Percentiles rank a stretch among this genome's conserved stretches.
Evolutionary conservation across 176 grass and related monocot species (phyloP).

Genomic region (Tillandsia fasciculata): DNA sequence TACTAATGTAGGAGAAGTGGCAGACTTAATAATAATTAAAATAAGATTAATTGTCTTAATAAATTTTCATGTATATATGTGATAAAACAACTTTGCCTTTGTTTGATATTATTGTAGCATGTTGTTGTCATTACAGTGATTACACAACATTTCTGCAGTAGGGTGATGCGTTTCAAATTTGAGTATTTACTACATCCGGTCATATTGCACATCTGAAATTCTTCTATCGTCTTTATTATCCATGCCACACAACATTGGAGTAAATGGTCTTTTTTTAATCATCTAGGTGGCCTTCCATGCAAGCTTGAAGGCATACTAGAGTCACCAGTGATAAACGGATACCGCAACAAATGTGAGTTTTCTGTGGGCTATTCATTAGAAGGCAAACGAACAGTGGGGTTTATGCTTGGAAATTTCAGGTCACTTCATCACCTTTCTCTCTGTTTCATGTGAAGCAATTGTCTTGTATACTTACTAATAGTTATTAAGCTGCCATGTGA

Average conservation of each 20-base stretch:
- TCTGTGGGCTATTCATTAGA: slow-evolving; percentile 81
- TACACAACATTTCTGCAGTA: neutral
- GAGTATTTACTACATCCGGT: neutral
- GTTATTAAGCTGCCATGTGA: slow-evolving; percentile 19
- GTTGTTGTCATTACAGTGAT: neutral
- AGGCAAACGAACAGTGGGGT: slow-evolving; percentile 76
- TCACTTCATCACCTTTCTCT: slow-evolving; percentile 19
- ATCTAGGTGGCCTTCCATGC: slow-evolving; percentile 93
- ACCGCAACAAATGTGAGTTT: slow-evolving; percentile 98
- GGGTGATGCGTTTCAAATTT: neutral
- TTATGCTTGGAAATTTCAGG: slow-evolving; percentile 99
- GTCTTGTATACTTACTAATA: slow-evolving; percentile 15
- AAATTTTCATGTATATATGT: no score
- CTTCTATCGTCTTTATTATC: neutral
- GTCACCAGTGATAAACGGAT: slow-evolving; percentile 75
- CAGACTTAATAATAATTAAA: no score
- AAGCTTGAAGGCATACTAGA: slow-evolving; percentile 90
- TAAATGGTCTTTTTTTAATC: slow-evolving; percentile 18
- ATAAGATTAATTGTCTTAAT: no score
- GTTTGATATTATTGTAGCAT: neutral
- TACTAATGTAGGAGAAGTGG: no score
- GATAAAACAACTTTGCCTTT: no score
- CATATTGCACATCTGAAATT: neutral
- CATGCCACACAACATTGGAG: neutral
- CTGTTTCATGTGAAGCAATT: slow-evolving; percentile 1